Evolutionary conservation across 345 rosid species (phyloP).

Genomic region (Xanthoceras sorbifolium): DNA sequence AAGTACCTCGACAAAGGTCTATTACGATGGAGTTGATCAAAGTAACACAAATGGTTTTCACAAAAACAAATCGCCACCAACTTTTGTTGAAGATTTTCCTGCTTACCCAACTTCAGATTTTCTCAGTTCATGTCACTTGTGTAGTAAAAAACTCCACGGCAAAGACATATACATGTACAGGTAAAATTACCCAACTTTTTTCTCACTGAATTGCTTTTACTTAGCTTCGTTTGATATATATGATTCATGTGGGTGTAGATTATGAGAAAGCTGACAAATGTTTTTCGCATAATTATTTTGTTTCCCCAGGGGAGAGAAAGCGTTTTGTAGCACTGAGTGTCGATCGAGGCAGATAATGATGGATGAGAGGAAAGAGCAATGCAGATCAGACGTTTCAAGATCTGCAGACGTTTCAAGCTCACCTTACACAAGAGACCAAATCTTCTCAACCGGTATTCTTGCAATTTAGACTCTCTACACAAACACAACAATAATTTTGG

Average conservation of each 20-base stretch:
- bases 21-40: conserved; percentile 42
- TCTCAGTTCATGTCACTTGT: conserved; percentile 63
- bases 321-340: conserved; percentile 80
- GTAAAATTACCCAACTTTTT: conserved; percentile 24
- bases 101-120: conserved; percentile 52
- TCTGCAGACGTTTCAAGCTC: conserved; percentile 45
- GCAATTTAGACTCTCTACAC: conserved; percentile 46
- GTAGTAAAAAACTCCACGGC: conserved; percentile 73
- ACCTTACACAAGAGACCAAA: conserved; percentile 48
- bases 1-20: conserved; percentile 59
- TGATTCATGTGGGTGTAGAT: background rate
- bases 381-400: conserved; percentile 51
- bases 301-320: conserved; percentile 81
- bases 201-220: too few relatives aligned
- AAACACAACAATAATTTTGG: background rate
- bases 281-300: background rate
- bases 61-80: conserved; percentile 28
- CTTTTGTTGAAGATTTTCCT: conserved; percentile 26
- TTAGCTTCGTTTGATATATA: too few relatives aligned
- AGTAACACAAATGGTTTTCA: conserved; percentile 7
- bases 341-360: conserved; percentile 60
- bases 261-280: background rate
- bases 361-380: conserved; percentile 67
- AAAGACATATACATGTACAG: conserved; percentile 85
- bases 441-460: conserved; percentile 73